Conservation (phyloP, 2,329 filamentous ascomycete species). For the Fonsecaea monophora region DNA sequence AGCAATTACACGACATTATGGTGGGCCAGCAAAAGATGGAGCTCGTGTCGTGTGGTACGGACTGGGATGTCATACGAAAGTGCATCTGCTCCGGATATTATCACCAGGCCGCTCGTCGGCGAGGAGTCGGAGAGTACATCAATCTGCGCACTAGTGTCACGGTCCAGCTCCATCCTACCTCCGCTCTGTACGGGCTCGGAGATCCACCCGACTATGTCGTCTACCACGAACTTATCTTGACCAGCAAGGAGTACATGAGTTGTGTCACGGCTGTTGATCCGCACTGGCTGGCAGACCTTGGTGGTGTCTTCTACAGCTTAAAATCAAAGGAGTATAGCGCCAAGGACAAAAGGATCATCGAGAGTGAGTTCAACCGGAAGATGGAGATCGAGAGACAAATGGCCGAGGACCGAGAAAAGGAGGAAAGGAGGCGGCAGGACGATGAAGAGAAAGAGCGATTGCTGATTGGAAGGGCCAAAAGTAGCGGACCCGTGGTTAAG, state of each 20-base stretch:
- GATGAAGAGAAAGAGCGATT: conserved; percentile 48
- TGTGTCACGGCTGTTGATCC: conserved; percentile 96
- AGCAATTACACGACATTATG: conserved; percentile 94
- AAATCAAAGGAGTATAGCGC: conserved; percentile 97
- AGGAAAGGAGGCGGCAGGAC: conserved; percentile 67
- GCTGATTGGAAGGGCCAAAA: conserved; percentile 33
- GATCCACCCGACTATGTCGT: conserved; percentile 96
- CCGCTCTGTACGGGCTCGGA: conserved; percentile 87
- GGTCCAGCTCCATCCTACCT: conserved; percentile 92
- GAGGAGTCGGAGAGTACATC: conserved; percentile 96
- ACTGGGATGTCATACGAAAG: conserved; percentile 94
- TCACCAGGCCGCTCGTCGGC: conserved; percentile 94
- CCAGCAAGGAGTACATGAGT: conserved; percentile 93
- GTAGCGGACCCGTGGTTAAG: conserved; percentile 36
- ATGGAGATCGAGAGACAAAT: conserved; percentile 95
- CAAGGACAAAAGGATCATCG: conserved; percentile 82
- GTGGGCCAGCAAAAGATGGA: conserved; percentile 83
- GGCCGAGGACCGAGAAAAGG: conserved; percentile 82
- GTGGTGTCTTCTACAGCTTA: conserved; percentile 95
- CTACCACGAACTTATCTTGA: conserved; percentile 97
- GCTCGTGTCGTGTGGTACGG: conserved; percentile 86
- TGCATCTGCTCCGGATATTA: conserved; percentile 99
- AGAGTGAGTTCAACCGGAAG: conserved; percentile 88
- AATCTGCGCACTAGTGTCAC: conserved; percentile 94
- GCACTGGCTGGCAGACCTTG: conserved; percentile 94